Evolutionary conservation across 2,329 filamentous ascomycete species (phyloP).

Genomic region (Metarhizium anisopliae): DNA sequence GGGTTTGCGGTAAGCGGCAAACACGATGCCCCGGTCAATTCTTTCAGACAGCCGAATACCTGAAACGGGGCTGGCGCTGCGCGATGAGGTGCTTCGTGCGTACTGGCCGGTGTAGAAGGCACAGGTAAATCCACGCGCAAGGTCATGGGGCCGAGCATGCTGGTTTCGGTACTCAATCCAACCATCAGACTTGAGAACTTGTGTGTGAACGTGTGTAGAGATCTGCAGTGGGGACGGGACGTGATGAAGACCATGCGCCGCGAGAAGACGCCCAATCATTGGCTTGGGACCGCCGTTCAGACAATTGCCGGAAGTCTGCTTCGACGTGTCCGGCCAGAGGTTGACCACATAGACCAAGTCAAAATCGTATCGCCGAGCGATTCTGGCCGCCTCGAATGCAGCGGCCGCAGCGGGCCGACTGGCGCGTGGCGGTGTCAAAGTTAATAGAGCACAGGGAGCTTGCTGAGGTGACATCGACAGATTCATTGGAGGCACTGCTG

Average conservation of each 20-base stretch:
- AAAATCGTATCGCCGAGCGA: slow-evolving; percentile 47
- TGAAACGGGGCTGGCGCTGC: slow-evolving; percentile 16
- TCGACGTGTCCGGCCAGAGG: slow-evolving; percentile 37
- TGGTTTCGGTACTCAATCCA: slow-evolving; percentile 46
- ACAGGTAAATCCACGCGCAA: slow-evolving; percentile 43
- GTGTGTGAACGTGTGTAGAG: slow-evolving; percentile 37
- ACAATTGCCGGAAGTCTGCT: slow-evolving; percentile 5
- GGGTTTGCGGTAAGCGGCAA: slow-evolving; percentile 45
- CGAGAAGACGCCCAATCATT: slow-evolving; percentile 42
- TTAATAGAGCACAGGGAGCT: slow-evolving; percentile 26
- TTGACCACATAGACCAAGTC: slow-evolving; percentile 51
- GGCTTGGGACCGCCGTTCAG: slow-evolving; percentile 11
- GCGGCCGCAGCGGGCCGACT: slow-evolving; percentile 36
- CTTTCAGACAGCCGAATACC: slow-evolving; percentile 13
- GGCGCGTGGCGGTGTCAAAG: slow-evolving; percentile 34
- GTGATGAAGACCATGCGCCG: slow-evolving; percentile 43
- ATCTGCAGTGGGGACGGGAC: slow-evolving; percentile 44
- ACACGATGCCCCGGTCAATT: slow-evolving; percentile 44
- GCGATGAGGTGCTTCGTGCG: slow-evolving; percentile 16
- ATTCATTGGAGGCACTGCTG: slow-evolving; percentile 11
- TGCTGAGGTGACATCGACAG: slow-evolving; percentile 14
- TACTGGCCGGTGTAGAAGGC: slow-evolving; percentile 40
- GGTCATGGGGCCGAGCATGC: slow-evolving; percentile 31
- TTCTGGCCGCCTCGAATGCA: slow-evolving; percentile 45
- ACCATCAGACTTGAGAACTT: slow-evolving; percentile 37